Conservation (phyloP, 768 basidiomycete genomes). For the Phlebiopsis flavidoalba region DNA sequence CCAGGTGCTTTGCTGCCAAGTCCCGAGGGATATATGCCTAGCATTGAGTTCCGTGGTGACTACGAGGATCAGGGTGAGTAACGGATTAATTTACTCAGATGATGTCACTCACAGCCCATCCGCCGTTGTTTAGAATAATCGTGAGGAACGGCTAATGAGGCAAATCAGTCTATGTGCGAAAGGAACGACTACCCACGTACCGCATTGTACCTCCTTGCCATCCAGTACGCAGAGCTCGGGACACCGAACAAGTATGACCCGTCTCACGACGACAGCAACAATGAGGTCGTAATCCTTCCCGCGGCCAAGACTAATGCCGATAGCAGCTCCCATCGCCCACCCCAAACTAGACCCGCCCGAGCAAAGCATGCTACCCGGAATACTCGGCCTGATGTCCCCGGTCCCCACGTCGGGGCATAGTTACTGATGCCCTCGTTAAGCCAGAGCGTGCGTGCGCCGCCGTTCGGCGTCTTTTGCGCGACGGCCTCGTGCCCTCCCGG, state of each 20-base stretch:
- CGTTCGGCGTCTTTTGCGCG: slow-evolving; percentile 31
- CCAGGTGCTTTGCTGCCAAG: slow-evolving; percentile 40
- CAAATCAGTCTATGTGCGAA: not conserved
- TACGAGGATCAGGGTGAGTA: slow-evolving; percentile 14
- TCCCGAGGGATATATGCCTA: slow-evolving; percentile 58
- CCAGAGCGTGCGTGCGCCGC: slow-evolving; percentile 37
- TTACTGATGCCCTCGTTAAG: slow-evolving; percentile 65
- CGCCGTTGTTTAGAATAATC: slow-evolving; percentile 67
- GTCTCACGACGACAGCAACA: slow-evolving; percentile 59
- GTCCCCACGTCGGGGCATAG: slow-evolving; percentile 46
- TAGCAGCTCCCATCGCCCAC: slow-evolving; percentile 60
- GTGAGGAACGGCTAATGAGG: slow-evolving; percentile 58
- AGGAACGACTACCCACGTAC: slow-evolving; percentile 29
- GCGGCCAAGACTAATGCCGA: slow-evolving; percentile 51
- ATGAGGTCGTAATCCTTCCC: slow-evolving; percentile 44
- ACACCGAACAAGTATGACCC: slow-evolving; percentile 66
- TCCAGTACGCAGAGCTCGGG: slow-evolving; percentile 67
- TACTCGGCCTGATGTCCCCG: slow-evolving; percentile 52
- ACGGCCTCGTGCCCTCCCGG: slow-evolving; percentile 38
- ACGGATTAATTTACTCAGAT: not conserved
- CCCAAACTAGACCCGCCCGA: slow-evolving; percentile 67
- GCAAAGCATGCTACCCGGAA: slow-evolving; percentile 43
- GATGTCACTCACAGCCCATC: slow-evolving; percentile 45
- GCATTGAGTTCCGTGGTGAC: slow-evolving; percentile 61
- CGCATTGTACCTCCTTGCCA: slow-evolving; percentile 62